phyloP scores from a whole-genome alignment of 148 eudicot genomes.

The Diospyros lotus region DNA sequence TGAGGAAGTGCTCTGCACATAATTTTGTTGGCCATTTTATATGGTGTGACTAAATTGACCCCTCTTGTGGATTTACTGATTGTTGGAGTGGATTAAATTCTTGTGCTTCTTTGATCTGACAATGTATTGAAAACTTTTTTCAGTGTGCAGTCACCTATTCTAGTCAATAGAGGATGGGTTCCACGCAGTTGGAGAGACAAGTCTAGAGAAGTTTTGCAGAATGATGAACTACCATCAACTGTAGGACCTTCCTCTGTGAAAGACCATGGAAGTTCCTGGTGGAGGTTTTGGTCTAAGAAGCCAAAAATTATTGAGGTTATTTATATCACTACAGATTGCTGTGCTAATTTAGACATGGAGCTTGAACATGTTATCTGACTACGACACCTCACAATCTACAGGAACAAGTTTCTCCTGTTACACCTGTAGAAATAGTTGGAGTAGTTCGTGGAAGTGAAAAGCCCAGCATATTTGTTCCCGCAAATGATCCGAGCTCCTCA shows the following conservation, averaged over 20 bases:
- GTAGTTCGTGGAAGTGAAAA: constrained; percentile 94
- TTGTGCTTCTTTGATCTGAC: constrained; percentile 6
- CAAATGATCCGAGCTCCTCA: constrained; percentile 63
- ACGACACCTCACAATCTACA: constrained; percentile 17
- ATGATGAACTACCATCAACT: constrained; percentile 25
- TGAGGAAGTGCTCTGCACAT: not conserved
- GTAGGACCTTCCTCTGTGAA: constrained; percentile 21
- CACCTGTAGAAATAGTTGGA: constrained; percentile 62
- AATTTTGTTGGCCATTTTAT: not conserved
- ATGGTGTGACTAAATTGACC: no score
- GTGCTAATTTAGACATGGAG: not conserved
- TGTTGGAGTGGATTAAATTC: not conserved
- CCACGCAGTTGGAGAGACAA: constrained; percentile 95
- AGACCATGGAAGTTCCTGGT: constrained; percentile 41
- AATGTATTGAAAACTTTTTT: constrained; percentile 20
- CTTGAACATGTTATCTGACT: constrained; percentile 1
- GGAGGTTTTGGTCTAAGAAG: constrained; percentile 77
- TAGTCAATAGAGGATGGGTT: constrained; percentile 98
- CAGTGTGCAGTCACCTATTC: constrained; percentile 80
- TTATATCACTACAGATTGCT: constrained; percentile 8
- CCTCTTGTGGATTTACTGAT: not conserved
- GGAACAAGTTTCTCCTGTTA: constrained; percentile 48
- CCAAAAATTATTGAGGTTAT: constrained; percentile 41
- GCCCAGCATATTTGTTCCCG: constrained; percentile 93
- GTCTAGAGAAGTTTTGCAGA: constrained; percentile 30